Evolutionary conservation across 2,329 filamentous ascomycete species (phyloP).

Genomic region (Arthrocladium fulminans): DNA sequence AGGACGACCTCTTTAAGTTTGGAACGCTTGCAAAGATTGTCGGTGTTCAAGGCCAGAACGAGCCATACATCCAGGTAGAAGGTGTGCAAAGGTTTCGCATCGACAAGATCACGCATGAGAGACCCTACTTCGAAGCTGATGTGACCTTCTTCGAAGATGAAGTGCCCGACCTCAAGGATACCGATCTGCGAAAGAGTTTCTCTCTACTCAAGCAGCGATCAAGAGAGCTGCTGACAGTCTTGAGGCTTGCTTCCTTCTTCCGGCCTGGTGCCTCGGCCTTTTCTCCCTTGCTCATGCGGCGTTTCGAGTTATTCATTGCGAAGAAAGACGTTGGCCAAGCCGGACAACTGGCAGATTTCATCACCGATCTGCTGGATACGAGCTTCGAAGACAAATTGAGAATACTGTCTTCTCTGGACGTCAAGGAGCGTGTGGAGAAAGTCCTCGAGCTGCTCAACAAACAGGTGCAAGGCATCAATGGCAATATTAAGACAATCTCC

Average conservation of each 20-base stretch:
- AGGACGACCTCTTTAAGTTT: conserved; percentile 69
- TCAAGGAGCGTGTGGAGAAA: conserved; percentile 67
- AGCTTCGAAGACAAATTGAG: conserved; percentile 85
- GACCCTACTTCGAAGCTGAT: conserved; percentile 78
- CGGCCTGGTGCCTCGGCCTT: conserved; percentile 60
- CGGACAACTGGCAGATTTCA: conserved; percentile 84
- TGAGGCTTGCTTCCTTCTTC: conserved; percentile 77
- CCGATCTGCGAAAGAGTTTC: conserved; percentile 62
- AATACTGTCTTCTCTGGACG: conserved; percentile 69
- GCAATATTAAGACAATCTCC: conserved; percentile 75
- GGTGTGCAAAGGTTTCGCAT: conserved; percentile 69
- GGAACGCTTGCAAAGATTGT: conserved; percentile 74
- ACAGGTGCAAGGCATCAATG: conserved; percentile 75
- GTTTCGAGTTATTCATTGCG: conserved; percentile 78
- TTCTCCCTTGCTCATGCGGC: conserved; percentile 74
- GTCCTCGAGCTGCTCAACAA: conserved; percentile 76
- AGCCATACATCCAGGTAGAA: conserved; percentile 79
- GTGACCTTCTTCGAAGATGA: conserved; percentile 61
- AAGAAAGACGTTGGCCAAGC: conserved; percentile 75
- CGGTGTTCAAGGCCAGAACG: conserved; percentile 66
- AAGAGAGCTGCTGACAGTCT: conserved; percentile 72
- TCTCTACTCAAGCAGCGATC: conserved; percentile 73
- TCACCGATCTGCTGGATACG: conserved; percentile 84
- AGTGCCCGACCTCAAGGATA: conserved; percentile 44
- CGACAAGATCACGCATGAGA: conserved; percentile 64